A percentile compares a stretch with the other conserved stretches of the same genome.
Conservation (phyloP, 805 yeast species). For the Lipomyces chichibuensis region DNA sequence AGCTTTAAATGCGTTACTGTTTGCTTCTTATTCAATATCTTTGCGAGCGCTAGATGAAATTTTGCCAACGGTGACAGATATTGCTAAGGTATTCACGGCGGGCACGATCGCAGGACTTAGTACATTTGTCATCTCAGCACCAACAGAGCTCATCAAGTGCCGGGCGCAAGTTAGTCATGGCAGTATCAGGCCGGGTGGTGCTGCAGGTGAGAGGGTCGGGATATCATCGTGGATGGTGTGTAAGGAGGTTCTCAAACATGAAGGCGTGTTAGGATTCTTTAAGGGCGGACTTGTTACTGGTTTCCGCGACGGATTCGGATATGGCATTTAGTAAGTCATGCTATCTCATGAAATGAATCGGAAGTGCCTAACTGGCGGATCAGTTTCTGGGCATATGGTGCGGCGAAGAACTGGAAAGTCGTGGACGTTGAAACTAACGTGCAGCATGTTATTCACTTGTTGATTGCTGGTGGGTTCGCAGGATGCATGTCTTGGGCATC, state of each 20-base stretch:
- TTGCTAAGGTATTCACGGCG: slow-evolving; percentile 27
- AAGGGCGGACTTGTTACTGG: slow-evolving; percentile 36
- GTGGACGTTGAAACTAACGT: slow-evolving; percentile 8
- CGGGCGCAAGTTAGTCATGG: slow-evolving; percentile 34
- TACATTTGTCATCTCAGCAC: slow-evolving; percentile 36
- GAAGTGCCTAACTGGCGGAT: not conserved
- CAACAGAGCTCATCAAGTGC: slow-evolving; percentile 37
- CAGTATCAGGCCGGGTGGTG: not conserved
- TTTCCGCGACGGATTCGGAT: slow-evolving; percentile 38
- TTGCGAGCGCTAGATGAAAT: slow-evolving; percentile 8
- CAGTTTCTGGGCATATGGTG: slow-evolving; percentile 32
- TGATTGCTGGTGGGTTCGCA: slow-evolving; percentile 39
- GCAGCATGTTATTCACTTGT: slow-evolving; percentile 15
- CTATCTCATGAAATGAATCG: not conserved
- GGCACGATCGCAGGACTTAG: slow-evolving; percentile 38
- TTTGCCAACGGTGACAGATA: slow-evolving; percentile 12
- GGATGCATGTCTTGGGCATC: slow-evolving; percentile 40
- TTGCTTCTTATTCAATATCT: slow-evolving; percentile 28
- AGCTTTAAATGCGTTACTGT: slow-evolving; percentile 35
- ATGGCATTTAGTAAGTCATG: slow-evolving; percentile 38
- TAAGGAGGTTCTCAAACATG: slow-evolving; percentile 19
- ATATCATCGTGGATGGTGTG: slow-evolving; percentile 30
- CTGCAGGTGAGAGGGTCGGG: slow-evolving; percentile 1
- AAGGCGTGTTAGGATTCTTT: slow-evolving; percentile 37
- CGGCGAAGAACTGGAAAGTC: slow-evolving; percentile 16